Evolutionary conservation across 208 protist genomes (phyloP).

Genomic region (Lotmaria passim): DNA sequence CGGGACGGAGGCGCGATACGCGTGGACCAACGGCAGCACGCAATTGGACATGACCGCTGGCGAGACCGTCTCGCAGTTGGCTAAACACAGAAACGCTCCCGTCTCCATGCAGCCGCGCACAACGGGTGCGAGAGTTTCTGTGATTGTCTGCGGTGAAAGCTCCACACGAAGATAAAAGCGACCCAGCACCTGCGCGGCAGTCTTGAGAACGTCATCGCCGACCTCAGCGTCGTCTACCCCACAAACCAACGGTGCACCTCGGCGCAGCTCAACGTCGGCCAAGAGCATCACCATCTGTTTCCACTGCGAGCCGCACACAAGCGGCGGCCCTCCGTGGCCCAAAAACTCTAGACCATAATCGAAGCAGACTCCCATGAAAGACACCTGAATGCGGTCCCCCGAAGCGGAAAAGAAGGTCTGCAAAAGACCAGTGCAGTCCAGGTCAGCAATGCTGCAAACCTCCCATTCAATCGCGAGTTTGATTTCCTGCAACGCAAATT

Average conservation of each 20-base stretch:
- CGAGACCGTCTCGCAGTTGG: slow-evolving; percentile 53
- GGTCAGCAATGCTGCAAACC: slow-evolving; percentile 54
- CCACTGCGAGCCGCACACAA: slow-evolving; percentile 45
- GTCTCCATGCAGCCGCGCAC: slow-evolving; percentile 68
- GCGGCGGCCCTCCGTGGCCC: slow-evolving; percentile 55
- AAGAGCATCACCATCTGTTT: slow-evolving; percentile 26
- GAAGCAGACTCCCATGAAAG: slow-evolving; percentile 59
- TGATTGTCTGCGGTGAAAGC: slow-evolving; percentile 40
- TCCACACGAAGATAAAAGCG: slow-evolving; percentile 69
- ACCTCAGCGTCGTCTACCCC: slow-evolving; percentile 22
- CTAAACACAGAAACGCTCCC: slow-evolving; percentile 68
- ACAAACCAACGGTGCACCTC: slow-evolving; percentile 34
- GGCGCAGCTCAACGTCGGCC: slow-evolving; percentile 26
- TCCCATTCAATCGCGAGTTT: slow-evolving; percentile 47
- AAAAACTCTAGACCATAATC: slow-evolving; percentile 85
- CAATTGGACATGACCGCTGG: slow-evolving; percentile 10
- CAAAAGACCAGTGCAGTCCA: slow-evolving; percentile 74
- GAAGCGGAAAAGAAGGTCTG: slow-evolving; percentile 66
- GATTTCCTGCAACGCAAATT: slow-evolving; percentile 60
- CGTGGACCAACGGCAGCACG: slow-evolving; percentile 23
- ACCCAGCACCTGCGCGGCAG: slow-evolving; percentile 46
- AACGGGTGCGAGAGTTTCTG: slow-evolving; percentile 42
- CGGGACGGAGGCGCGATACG: slow-evolving; percentile 10
- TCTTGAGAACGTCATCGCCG: slow-evolving; percentile 27
- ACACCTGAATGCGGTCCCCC: slow-evolving; percentile 53